phyloP scores from a whole-genome alignment of 371 early-diverging fungal species.

The Syncephalastrum sp. region DNA sequence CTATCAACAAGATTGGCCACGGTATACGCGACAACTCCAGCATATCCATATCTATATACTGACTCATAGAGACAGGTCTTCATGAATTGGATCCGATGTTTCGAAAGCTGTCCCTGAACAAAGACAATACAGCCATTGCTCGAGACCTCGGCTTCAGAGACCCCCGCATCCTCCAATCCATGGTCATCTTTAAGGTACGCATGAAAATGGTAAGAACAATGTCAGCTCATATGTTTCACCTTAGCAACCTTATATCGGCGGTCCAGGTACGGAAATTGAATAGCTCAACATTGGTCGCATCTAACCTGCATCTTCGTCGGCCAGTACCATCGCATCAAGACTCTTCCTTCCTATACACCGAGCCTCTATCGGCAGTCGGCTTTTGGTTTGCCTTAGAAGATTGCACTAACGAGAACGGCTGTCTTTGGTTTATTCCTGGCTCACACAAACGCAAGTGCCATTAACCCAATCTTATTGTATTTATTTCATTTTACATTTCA shows the following conservation, averaged over 20 bases:
- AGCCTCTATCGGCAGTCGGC: conserved; percentile 82
- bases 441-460: conserved; percentile 70
- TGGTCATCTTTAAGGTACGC: conserved; percentile 85
- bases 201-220: background rate
- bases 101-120: conserved; percentile 57
- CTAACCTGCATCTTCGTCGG: background rate
- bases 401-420: conserved; percentile 86
- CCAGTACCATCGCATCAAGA: conserved; percentile 82
- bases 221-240: background rate
- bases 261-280: conserved; percentile 40
- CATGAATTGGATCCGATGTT: conserved; percentile 81
- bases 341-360: conserved; percentile 88
- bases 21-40: conserved; percentile 41
- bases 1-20: conserved; percentile 95
- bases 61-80: conserved; percentile 45
- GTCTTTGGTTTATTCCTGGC: conserved; percentile 84
- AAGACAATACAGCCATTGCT: conserved; percentile 56
- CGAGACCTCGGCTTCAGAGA: conserved; percentile 63
- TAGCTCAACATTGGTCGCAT: background rate
- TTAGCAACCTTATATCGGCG: conserved; percentile 78
- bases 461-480: background rate
- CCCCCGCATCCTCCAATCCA: conserved; percentile 84
- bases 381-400: conserved; percentile 96
- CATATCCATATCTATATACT: background rate
- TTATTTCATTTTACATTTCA: too few species aligned